These are phyloP conservation scores for Termitomyces sp. DNA, from an alignment of 768 basidiomycete genomes.

Conservation along the genomic window DNA sequence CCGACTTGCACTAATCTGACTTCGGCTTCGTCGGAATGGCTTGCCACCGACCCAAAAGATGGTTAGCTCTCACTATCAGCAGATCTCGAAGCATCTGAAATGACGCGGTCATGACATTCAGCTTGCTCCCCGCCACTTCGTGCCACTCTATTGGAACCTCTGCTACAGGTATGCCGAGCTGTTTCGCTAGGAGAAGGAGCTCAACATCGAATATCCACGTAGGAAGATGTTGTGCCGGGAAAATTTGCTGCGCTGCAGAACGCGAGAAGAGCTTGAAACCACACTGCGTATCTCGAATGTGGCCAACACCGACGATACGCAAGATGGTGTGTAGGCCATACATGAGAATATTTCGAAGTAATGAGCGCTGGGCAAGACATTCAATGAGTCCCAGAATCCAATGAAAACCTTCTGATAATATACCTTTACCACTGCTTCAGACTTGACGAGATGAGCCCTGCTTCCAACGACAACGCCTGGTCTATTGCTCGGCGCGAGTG, in stretches of 20 bases:
- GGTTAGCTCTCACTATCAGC: slow-evolving; percentile 78
- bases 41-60: slow-evolving; percentile 74
- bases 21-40: slow-evolving; percentile 19
- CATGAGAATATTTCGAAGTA: slow-evolving; percentile 90
- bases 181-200: slow-evolving; percentile 78
- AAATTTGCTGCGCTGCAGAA: slow-evolving; percentile 72
- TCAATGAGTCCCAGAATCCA: background rate
- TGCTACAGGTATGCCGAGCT: slow-evolving; percentile 68
- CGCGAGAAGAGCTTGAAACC: slow-evolving; percentile 97
- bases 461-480: slow-evolving; percentile 79
- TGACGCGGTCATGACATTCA: slow-evolving; percentile 79
- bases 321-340: slow-evolving; percentile 88
- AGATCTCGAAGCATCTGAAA: slow-evolving; percentile 88
- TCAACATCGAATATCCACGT: slow-evolving; percentile 97
- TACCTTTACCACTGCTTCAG: slow-evolving; percentile 92
- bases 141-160: slow-evolving; percentile 93
- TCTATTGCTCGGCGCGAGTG: slow-evolving; percentile 40
- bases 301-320: slow-evolving; percentile 82
- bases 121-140: slow-evolving; percentile 90
- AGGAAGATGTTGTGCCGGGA: slow-evolving; percentile 80
- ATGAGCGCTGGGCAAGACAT: slow-evolving; percentile 60
- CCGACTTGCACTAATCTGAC: slow-evolving; percentile 10
- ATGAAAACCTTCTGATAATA: slow-evolving; percentile 12
- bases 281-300: slow-evolving; percentile 93
- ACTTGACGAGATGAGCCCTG: slow-evolving; percentile 87